Percentiles rank a stretch among this genome's conserved stretches.
Evolutionary conservation across 192 early-diverging fungal genomes (phyloP).

Genomic region (Jimgerdemannia flammicorona): DNA sequence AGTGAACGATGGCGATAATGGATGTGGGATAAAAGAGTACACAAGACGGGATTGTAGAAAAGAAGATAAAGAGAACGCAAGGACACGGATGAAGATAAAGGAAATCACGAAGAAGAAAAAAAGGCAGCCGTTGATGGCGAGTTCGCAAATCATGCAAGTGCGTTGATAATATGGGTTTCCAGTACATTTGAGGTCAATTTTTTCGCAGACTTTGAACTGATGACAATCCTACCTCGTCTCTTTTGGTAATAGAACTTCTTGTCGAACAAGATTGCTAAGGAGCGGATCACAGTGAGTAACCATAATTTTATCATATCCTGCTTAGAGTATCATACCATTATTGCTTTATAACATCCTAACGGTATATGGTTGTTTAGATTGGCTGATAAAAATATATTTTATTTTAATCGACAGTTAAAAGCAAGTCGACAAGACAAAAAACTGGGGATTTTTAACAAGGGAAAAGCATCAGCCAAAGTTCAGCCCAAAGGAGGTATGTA

Average conservation of each 20-base stretch:
- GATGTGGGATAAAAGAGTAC: too few relatives aligned
- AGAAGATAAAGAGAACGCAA: too few relatives aligned
- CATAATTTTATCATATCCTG: not conserved
- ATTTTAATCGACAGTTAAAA: not conserved
- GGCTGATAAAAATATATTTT: too few relatives aligned
- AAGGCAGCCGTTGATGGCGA: not conserved
- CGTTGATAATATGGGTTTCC: not conserved
- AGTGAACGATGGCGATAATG: not conserved
- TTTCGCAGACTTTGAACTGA: not conserved
- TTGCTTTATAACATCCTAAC: too few relatives aligned
- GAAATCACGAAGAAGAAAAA: not conserved
- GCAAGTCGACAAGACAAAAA: not conserved
- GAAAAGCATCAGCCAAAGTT: not conserved
- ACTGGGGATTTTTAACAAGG: not conserved
- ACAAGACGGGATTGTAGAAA: too few relatives aligned
- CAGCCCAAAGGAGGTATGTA: not conserved
- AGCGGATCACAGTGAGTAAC: not conserved
- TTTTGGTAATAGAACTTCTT: not conserved
- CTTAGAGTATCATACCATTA: too few relatives aligned
- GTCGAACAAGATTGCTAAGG: not conserved
- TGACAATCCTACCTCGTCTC: not conserved
- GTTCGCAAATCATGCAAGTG: not conserved
- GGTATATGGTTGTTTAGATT: too few relatives aligned
- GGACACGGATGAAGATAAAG: not conserved
- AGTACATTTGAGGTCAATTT: too few relatives aligned